Conservation (phyloP, 441 rosid species). For the Brassica balearica region DNA sequence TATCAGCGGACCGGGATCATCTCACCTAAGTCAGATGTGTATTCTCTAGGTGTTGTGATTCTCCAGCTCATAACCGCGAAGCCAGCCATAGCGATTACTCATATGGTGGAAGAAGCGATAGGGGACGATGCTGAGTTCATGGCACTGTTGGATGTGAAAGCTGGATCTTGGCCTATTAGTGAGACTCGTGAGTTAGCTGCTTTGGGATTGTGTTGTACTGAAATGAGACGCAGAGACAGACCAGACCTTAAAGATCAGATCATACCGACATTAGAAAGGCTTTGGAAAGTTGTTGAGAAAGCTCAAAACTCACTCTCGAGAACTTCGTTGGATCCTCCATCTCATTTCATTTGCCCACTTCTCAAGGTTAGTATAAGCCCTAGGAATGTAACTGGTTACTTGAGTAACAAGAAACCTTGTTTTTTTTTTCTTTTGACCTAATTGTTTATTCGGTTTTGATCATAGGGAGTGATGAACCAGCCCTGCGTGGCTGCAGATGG, state of each 20-base stretch:
- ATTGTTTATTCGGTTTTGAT: no score
- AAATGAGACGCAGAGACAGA: conserved; percentile 78
- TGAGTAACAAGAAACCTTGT: neutral
- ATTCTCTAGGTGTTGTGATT: conserved; percentile 84
- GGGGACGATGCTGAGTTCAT: conserved; percentile 49
- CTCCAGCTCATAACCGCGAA: conserved; percentile 84
- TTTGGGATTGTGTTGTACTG: conserved; percentile 78
- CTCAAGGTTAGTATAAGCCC: conserved; percentile 54
- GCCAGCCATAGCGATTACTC: conserved; percentile 78
- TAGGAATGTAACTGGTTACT: neutral
- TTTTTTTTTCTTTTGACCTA: no score
- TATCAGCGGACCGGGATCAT: conserved; percentile 83
- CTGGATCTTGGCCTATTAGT: conserved; percentile 81
- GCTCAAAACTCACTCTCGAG: conserved; percentile 47
- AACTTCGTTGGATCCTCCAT: conserved; percentile 52
- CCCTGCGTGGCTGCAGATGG: conserved; percentile 97
- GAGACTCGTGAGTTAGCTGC: conserved; percentile 76
- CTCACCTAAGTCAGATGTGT: conserved; percentile 83
- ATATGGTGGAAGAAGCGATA: conserved; percentile 72
- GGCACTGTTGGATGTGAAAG: conserved; percentile 67
- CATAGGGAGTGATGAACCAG: conserved; percentile 85
- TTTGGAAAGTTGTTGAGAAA: conserved; percentile 56
- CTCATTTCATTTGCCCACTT: conserved; percentile 85
- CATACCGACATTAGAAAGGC: conserved; percentile 77
- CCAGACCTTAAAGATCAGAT: conserved; percentile 76